Percentiles rank a stretch among this genome's conserved stretches.
phyloP scores from a whole-genome alignment of 495 filamentous ascomycete species.

The Xylona heveae region DNA sequence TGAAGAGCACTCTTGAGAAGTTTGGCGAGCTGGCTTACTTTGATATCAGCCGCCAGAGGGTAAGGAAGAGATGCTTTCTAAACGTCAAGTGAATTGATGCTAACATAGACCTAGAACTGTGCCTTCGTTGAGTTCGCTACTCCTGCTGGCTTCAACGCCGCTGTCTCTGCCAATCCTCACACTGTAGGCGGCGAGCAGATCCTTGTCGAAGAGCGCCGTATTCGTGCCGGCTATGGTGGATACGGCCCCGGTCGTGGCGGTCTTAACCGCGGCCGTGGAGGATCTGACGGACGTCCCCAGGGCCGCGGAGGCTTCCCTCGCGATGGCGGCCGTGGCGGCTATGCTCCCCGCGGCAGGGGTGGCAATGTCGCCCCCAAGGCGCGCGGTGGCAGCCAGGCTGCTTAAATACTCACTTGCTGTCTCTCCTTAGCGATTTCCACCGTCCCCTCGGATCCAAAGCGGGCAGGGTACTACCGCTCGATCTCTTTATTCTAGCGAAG shows the following conservation, averaged over 20 bases:
- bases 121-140: constrained; percentile 89
- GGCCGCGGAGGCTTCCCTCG: constrained; percentile 48
- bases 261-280: constrained; percentile 43
- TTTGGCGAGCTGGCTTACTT: constrained; percentile 71
- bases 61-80: constrained; percentile 20
- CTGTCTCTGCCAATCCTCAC: constrained; percentile 70
- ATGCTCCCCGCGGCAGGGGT: constrained; percentile 30
- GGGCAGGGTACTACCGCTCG: no score
- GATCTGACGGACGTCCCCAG: constrained; percentile 33
- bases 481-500: no score
- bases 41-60: constrained; percentile 79
- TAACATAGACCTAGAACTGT: constrained; percentile 48
- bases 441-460: no score
- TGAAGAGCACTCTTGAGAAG: constrained; percentile 40
- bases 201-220: constrained; percentile 70
- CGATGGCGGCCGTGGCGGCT: constrained; percentile 35
- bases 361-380: constrained; percentile 16
- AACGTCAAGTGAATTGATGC: no score
- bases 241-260: constrained; percentile 39
- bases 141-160: constrained; percentile 54
- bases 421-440: no score
- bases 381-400: no score
- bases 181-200: constrained; percentile 61
- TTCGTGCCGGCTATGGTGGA: constrained; percentile 45
- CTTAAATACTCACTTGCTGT: no score